These are phyloP conservation scores for Diversispora epigaea DNA, from an alignment of 192 early-diverging fungal species.

Conservation along the genomic window DNA sequence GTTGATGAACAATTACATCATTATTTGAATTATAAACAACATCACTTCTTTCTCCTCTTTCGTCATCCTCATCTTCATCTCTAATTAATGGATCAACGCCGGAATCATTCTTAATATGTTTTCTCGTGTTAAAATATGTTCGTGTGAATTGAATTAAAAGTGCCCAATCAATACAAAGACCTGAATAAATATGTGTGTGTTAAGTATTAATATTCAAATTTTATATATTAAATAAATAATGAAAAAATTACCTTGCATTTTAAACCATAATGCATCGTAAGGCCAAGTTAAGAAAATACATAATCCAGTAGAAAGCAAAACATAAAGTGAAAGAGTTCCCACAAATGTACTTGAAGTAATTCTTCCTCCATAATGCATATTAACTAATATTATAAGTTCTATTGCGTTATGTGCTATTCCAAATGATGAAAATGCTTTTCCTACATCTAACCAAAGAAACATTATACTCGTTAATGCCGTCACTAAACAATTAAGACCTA, in stretches of 20 bases:
- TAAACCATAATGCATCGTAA: constrained; percentile 42
- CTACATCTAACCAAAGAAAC: constrained; percentile 40
- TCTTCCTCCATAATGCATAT: constrained; percentile 37
- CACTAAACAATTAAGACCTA: constrained; percentile 32
- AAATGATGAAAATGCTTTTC: constrained; percentile 39
- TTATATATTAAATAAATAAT: too few relatives aligned
- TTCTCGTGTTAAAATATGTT: constrained; percentile 31
- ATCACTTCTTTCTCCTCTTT: not conserved
- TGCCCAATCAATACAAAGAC: constrained; percentile 39
- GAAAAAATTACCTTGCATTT: constrained; percentile 32
- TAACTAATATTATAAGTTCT: constrained; percentile 40
- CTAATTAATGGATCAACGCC: too few relatives aligned
- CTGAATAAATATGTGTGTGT: not conserved
- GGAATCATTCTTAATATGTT: constrained; percentile 10
- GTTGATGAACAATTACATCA: constrained; percentile 1
- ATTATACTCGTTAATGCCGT: constrained; percentile 32
- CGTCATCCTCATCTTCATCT: not conserved
- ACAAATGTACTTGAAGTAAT: constrained; percentile 35
- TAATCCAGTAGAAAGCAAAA: constrained; percentile 27
- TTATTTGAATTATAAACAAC: not conserved
- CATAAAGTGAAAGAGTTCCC: constrained; percentile 35
- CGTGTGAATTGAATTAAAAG: constrained; percentile 37
- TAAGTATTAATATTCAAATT: too few relatives aligned
- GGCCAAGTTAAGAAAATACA: constrained; percentile 41
- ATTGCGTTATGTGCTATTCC: constrained; percentile 37